phyloP scores from a whole-genome alignment of 2,329 filamentous ascomycete genomes.

The Ceratocystiopsis minuta region DNA sequence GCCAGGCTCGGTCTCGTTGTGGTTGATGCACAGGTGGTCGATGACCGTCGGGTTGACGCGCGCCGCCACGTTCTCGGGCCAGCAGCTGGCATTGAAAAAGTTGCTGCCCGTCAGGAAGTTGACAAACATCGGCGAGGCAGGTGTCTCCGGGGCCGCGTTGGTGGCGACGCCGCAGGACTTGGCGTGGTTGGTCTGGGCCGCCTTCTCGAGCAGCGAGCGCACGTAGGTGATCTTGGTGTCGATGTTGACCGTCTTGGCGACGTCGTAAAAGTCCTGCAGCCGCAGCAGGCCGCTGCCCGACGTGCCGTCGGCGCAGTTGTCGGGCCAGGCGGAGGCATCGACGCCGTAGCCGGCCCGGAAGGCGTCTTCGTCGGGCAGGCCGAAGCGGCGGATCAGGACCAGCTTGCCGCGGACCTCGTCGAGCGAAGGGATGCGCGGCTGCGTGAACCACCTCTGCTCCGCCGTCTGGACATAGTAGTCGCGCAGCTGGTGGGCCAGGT shows the following conservation, averaged over 20 bases:
- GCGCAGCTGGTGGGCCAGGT: slow-evolving; percentile 57
- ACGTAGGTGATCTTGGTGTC: slow-evolving; percentile 61
- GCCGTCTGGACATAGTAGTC: slow-evolving; percentile 46
- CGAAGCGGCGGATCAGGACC: slow-evolving; percentile 68
- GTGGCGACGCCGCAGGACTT: not conserved
- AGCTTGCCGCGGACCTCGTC: slow-evolving; percentile 68
- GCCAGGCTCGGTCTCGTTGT: slow-evolving; percentile 37
- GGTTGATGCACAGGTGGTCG: slow-evolving; percentile 41
- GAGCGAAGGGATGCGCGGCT: slow-evolving; percentile 57
- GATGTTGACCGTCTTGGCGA: slow-evolving; percentile 57
- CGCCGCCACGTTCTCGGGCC: slow-evolving; percentile 81
- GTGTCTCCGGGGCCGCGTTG: slow-evolving; percentile 7
- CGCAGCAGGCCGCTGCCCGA: slow-evolving; percentile 56
- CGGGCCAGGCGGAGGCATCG: slow-evolving; percentile 55
- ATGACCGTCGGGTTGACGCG: slow-evolving; percentile 66
- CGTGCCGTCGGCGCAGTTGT: slow-evolving; percentile 66
- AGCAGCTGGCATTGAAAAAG: slow-evolving; percentile 82
- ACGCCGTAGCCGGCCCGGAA: slow-evolving; percentile 38
- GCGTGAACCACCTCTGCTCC: slow-evolving; percentile 55
- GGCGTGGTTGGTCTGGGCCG: slow-evolving; percentile 31
- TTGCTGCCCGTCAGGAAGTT: slow-evolving; percentile 88
- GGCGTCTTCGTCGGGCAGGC: slow-evolving; percentile 31
- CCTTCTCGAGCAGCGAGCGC: slow-evolving; percentile 58
- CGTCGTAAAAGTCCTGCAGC: slow-evolving; percentile 90
- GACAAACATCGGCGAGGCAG: slow-evolving; percentile 50